phyloP scores from a whole-genome alignment of 345 rosid genomes.

The Erodium maritimum region DNA sequence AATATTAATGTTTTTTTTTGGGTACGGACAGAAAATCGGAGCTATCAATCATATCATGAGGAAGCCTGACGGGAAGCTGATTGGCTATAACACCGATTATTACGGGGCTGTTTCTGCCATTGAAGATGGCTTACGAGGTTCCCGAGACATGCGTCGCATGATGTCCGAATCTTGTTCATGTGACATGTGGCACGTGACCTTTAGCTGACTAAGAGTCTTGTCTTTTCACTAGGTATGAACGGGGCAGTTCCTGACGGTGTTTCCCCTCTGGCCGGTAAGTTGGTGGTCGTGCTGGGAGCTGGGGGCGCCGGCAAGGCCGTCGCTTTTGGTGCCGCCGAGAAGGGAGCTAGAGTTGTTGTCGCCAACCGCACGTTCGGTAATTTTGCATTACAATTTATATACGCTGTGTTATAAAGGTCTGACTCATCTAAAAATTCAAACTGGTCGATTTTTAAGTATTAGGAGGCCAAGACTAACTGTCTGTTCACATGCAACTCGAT shows the following conservation, averaged over 20 bases:
- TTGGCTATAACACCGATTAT: conserved; percentile 29
- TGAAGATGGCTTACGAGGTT: conserved; percentile 31
- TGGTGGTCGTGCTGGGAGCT: conserved; percentile 31
- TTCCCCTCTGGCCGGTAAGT: conserved; percentile 29
- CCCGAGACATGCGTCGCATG: too few relatives aligned
- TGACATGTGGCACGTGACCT: too few relatives aligned
- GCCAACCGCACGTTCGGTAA: conserved; percentile 33
- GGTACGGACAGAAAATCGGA: conserved; percentile 16
- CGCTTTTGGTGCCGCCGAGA: conserved; percentile 36
- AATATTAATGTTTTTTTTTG: too few relatives aligned
- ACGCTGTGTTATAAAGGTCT: too few relatives aligned
- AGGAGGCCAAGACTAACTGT: too few relatives aligned
- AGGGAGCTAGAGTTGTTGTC: conserved; percentile 35
- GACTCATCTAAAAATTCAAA: too few relatives aligned
- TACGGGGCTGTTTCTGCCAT: conserved; percentile 28
- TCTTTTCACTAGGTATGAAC: conserved; percentile 7
- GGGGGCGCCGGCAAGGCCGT: conserved; percentile 38
- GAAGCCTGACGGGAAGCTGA: conserved; percentile 24
- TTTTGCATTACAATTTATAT: too few relatives aligned
- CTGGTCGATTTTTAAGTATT: too few relatives aligned
- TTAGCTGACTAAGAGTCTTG: too few relatives aligned
- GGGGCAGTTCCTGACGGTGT: conserved; percentile 8
- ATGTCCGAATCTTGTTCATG: too few relatives aligned
- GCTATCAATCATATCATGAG: conserved; percentile 24
- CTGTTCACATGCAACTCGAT: too few relatives aligned